Evolutionary conservation across 225 moss, liverwort and hornwort genomes (phyloP).

Genomic region (Physcomitrium patens): DNA sequence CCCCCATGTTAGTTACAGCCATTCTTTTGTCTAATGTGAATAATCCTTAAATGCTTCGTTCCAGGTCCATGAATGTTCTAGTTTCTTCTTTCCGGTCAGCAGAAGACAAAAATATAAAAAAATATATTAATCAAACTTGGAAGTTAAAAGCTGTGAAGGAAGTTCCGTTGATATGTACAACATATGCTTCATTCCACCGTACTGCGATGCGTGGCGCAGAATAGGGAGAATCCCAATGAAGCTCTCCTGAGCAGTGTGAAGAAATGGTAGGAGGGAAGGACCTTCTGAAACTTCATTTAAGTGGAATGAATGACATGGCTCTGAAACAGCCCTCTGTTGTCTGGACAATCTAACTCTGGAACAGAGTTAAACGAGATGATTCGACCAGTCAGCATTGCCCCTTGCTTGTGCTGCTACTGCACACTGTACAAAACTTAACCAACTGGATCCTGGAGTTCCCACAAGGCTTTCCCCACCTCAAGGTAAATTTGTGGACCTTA

Average conservation of each 20-base stretch:
- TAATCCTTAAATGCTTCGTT: too few species aligned
- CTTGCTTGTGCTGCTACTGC: not conserved
- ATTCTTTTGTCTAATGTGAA: not conserved
- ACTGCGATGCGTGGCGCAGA: too few species aligned
- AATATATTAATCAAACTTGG: too few species aligned
- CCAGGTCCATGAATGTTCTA: too few species aligned
- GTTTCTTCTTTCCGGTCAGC: too few species aligned
- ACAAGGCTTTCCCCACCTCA: not conserved
- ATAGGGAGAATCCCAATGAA: too few species aligned
- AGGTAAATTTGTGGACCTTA: not conserved
- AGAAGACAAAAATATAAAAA: too few species aligned
- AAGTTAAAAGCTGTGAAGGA: not conserved
- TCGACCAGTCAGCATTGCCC: not conserved
- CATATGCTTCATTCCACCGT: not conserved
- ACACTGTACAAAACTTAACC: conserved; percentile 14
- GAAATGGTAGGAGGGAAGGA: not conserved
- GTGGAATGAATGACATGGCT: too few species aligned
- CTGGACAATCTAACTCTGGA: not conserved
- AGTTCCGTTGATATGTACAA: not conserved
- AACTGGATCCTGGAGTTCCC: not conserved
- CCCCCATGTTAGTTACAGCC: not conserved
- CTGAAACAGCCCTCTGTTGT: too few species aligned
- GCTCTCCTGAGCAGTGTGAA: not conserved
- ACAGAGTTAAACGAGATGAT: not conserved
- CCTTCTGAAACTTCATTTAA: not conserved